phyloP scores from a whole-genome alignment of 768 basidiomycete species.

The Leccinum truebloodii region DNA sequence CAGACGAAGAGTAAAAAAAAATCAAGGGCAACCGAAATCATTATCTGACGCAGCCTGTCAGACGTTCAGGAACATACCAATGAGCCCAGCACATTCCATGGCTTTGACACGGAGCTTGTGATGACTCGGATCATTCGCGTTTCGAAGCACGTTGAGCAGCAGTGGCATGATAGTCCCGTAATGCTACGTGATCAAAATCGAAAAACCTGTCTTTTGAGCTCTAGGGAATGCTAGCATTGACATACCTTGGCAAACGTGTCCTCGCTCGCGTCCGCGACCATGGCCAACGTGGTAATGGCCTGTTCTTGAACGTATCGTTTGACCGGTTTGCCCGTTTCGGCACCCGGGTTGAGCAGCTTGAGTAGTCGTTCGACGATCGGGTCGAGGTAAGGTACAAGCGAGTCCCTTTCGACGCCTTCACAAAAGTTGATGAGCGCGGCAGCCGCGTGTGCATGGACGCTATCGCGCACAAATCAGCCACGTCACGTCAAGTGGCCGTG shows the following conservation, averaged over 20 bases:
- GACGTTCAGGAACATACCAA: constrained; percentile 53
- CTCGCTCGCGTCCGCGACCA: constrained; percentile 88
- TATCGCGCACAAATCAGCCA: constrained; percentile 29
- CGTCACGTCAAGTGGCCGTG: not conserved
- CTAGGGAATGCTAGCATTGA: not conserved
- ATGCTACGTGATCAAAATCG: constrained; percentile 44
- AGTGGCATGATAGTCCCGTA: constrained; percentile 82
- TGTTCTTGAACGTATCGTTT: constrained; percentile 82
- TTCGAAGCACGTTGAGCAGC: constrained; percentile 70
- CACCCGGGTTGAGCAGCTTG: constrained; percentile 58
- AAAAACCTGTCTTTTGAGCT: not conserved
- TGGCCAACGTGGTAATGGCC: constrained; percentile 83
- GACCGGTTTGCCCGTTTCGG: constrained; percentile 41
- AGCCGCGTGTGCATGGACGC: constrained; percentile 85
- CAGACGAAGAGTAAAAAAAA: not conserved
- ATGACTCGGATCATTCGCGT: constrained; percentile 68
- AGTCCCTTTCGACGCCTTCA: constrained; percentile 76
- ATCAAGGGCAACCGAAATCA: not conserved
- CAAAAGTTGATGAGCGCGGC: constrained; percentile 91
- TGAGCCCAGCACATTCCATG: constrained; percentile 89
- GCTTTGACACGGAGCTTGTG: constrained; percentile 74
- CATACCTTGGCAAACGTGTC: constrained; percentile 69
- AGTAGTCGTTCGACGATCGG: constrained; percentile 65
- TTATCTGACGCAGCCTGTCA: not conserved
- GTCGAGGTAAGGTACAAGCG: constrained; percentile 76